Percentiles rank a stretch among this genome's conserved stretches.
phyloP scores from a whole-genome alignment of 495 filamentous ascomycete species.

The Penicillium canariense region DNA sequence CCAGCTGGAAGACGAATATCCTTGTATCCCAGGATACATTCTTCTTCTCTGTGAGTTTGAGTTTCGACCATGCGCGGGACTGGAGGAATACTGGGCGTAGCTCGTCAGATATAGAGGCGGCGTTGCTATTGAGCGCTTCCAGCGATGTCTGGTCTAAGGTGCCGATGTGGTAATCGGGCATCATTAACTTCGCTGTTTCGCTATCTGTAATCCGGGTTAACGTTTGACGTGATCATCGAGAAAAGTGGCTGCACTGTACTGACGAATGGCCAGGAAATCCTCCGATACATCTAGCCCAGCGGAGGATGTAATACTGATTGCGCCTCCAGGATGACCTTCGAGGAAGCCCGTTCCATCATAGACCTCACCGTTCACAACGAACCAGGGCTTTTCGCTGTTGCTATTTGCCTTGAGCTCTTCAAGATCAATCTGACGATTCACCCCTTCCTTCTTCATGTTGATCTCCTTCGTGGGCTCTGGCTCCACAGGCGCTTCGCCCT shows the following conservation, averaged over 20 bases:
- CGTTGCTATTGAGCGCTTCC: constrained; percentile 42
- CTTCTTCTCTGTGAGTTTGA: constrained; percentile 62
- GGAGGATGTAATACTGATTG: constrained; percentile 79
- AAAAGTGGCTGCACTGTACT: constrained; percentile 30
- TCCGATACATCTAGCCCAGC: constrained; percentile 86
- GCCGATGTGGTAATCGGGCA: constrained; percentile 85
- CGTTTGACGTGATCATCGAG: not conserved
- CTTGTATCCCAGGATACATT: constrained; percentile 76
- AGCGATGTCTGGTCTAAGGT: constrained; percentile 61
- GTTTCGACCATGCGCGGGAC: constrained; percentile 66
- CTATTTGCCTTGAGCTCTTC: constrained; percentile 73
- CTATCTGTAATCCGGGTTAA: constrained; percentile 54
- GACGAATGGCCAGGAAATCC: constrained; percentile 93
- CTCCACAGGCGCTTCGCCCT: constrained; percentile 53
- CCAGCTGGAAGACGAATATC: constrained; percentile 79
- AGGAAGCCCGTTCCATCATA: constrained; percentile 87
- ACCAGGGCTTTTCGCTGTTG: constrained; percentile 72
- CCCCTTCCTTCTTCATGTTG: constrained; percentile 72
- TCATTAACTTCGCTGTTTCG: constrained; percentile 92
- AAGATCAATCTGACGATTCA: constrained; percentile 62
- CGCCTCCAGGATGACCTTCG: constrained; percentile 85
- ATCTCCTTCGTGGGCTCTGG: constrained; percentile 59
- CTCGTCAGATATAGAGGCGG: constrained; percentile 26
- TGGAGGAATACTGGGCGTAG: constrained; percentile 66
- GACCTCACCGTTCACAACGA: constrained; percentile 87